phyloP scores from a whole-genome alignment of 164 flowering plant genomes.

The Vitis rupestris region DNA sequence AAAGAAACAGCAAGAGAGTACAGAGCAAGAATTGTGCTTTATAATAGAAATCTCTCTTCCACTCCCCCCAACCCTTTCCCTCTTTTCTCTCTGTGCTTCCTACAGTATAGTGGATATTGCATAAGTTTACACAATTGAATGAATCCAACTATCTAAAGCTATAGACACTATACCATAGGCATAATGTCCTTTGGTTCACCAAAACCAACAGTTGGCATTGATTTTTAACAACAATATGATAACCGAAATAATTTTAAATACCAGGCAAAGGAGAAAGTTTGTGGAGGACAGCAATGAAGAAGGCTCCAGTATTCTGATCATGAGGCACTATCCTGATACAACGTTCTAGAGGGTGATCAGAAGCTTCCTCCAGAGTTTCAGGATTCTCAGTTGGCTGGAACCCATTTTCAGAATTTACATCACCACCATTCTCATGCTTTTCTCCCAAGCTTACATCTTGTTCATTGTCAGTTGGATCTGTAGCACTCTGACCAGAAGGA shows the following conservation, averaged over 20 bases:
- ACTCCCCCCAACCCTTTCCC: too few species aligned
- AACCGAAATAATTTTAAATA: slow-evolving; percentile 15
- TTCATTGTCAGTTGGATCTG: slow-evolving; percentile 22
- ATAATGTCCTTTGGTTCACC: neutral
- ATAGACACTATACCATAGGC: neutral
- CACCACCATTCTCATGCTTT: slow-evolving; percentile 25
- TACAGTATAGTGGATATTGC: too few species aligned
- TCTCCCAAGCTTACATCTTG: slow-evolving; percentile 17
- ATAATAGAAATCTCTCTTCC: too few species aligned
- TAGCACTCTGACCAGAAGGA: slow-evolving; percentile 67
- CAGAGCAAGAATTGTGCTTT: neutral
- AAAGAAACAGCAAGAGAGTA: neutral
- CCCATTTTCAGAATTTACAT: slow-evolving; percentile 21
- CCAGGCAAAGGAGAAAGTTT: slow-evolving; percentile 75
- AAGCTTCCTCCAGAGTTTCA: slow-evolving; percentile 49
- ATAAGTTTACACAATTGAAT: too few species aligned
- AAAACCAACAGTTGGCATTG: neutral
- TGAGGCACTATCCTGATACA: slow-evolving; percentile 95
- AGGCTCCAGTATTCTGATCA: slow-evolving; percentile 96
- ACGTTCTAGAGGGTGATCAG: slow-evolving; percentile 70
- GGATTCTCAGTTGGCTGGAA: slow-evolving; percentile 20
- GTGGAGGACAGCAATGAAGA: slow-evolving; percentile 85
- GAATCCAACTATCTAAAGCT: too few species aligned
- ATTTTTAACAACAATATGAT: neutral
- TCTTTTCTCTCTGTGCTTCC: too few species aligned